phyloP scores from a whole-genome alignment of 352 stramenopile genomes.

The Globisporangium carolinianum region DNA sequence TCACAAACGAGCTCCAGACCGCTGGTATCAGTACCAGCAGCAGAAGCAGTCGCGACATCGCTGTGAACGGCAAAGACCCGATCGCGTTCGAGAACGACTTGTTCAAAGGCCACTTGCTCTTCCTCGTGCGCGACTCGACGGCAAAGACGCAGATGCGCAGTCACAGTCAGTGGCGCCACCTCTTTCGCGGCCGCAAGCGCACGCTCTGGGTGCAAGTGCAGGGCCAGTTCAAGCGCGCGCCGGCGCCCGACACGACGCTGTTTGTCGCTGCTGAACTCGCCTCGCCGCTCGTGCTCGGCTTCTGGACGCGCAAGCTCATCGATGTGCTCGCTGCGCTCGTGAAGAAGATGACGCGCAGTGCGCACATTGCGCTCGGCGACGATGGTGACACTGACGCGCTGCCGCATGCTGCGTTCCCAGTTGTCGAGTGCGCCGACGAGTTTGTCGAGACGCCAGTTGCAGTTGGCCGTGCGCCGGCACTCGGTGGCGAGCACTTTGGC shows the following conservation, averaged over 20 bases:
- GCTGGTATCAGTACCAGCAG: conserved; percentile 6
- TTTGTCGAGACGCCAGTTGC: conserved; percentile 24
- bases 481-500: conserved; percentile 30
- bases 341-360: conserved; percentile 25
- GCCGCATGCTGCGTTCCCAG: conserved; percentile 38
- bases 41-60: not conserved
- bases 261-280: conserved; percentile 51
- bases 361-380: conserved; percentile 34
- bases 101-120: conserved; percentile 28
- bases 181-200: conserved; percentile 30
- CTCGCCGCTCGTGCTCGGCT: conserved; percentile 18
- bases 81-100: conserved; percentile 42
- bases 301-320: conserved; percentile 29
- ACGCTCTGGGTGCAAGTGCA: conserved; percentile 57
- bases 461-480: conserved; percentile 6
- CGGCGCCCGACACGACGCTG: conserved; percentile 20
- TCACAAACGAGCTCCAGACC: conserved; percentile 22
- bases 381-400: conserved; percentile 15
- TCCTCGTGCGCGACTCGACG: conserved; percentile 25
- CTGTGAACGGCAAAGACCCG: conserved; percentile 27
- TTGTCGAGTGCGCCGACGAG: conserved; percentile 46
- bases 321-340: conserved; percentile 27
- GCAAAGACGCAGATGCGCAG: not conserved
- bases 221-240: conserved; percentile 41
- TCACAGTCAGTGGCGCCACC: conserved; percentile 17